These are phyloP conservation scores for Aspergillus vadensis DNA, from an alignment of 2,329 filamentous ascomycete genomes.

Conservation along the genomic window DNA sequence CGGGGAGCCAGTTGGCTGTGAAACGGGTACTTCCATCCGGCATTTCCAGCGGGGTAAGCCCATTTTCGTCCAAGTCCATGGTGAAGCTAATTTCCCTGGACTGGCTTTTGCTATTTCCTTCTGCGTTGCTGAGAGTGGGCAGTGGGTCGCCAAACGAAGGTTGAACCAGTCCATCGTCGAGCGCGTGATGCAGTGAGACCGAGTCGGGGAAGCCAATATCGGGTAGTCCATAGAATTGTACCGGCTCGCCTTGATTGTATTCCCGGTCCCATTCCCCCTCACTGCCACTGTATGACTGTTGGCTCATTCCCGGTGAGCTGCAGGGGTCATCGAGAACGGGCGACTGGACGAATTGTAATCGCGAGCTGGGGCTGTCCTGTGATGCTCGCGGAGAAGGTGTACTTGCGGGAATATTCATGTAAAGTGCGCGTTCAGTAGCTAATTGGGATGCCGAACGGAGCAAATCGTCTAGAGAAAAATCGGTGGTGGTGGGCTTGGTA, in stretches of 20 bases:
- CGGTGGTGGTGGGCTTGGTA: neutral
- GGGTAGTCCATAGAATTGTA: conserved; percentile 17
- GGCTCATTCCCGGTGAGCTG: conserved; percentile 26
- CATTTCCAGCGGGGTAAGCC: conserved; percentile 34
- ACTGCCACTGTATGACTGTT: conserved; percentile 23
- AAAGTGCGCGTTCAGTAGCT: conserved; percentile 26
- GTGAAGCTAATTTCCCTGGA: neutral
- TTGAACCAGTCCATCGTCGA: neutral
- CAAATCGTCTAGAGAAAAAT: conserved; percentile 17
- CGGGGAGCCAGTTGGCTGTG: conserved; percentile 36
- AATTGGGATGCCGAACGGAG: conserved; percentile 24
- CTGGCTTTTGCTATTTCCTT: neutral
- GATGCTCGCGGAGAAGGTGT: conserved; percentile 18
- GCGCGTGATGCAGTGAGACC: conserved; percentile 1
- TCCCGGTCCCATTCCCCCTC: conserved; percentile 26
- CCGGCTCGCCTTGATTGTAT: conserved; percentile 15
- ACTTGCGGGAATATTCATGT: conserved; percentile 23
- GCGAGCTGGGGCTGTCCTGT: conserved; percentile 12
- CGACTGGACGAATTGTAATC: conserved; percentile 1
- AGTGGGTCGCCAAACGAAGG: neutral
- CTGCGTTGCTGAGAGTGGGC: neutral
- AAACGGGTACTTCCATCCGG: conserved; percentile 35
- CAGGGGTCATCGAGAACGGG: conserved; percentile 22
- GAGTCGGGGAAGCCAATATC: conserved; percentile 1
- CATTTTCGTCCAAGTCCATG: conserved; percentile 16